Conservation (phyloP, 345 rosid genomes). For the Ceriops decandra region DNA sequence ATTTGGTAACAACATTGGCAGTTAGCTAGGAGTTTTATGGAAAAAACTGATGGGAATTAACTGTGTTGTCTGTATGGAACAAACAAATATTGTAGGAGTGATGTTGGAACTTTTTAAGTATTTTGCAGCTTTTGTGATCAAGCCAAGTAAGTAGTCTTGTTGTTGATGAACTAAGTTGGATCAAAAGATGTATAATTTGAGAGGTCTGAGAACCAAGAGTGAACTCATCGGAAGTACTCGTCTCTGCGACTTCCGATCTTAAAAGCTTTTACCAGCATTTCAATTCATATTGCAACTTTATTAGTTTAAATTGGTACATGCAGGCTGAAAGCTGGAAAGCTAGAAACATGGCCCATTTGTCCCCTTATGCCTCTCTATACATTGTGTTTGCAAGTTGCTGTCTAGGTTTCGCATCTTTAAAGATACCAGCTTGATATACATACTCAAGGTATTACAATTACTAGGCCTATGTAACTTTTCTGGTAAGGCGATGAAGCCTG, state of each 20-base stretch:
- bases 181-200: too few species aligned
- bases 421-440: background rate
- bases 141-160: too few species aligned
- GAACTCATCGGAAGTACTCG: too few species aligned
- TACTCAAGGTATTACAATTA: background rate
- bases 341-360: background rate
- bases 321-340: background rate
- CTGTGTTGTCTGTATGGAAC: too few species aligned
- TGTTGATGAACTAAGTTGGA: too few species aligned
- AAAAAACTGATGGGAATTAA: too few species aligned
- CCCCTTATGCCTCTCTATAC: background rate
- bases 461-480: background rate
- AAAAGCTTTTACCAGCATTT: background rate
- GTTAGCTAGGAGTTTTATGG: too few species aligned
- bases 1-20: too few species aligned
- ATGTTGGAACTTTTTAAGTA: too few species aligned
- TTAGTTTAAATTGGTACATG: background rate
- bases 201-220: too few species aligned
- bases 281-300: background rate
- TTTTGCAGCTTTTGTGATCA: too few species aligned
- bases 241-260: background rate
- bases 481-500: background rate
- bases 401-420: background rate
- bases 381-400: background rate
- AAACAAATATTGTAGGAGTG: too few species aligned